A percentile compares a stretch with the other conserved stretches of the same genome.
Evolutionary conservation across 768 basidiomycete genomes (phyloP).

Genomic region (Rhizopogon sp.): DNA sequence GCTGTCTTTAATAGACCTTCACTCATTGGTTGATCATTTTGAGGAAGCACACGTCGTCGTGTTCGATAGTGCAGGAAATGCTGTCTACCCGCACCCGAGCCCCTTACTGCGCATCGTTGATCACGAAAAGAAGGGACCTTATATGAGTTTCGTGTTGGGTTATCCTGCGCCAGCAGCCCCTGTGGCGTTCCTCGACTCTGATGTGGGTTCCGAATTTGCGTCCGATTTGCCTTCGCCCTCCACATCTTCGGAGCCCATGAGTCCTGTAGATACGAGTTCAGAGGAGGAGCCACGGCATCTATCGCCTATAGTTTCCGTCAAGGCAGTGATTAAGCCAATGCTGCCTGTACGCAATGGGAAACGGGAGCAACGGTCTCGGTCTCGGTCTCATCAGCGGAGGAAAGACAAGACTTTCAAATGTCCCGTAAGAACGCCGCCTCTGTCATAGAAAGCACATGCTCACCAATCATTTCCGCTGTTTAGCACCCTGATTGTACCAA

Average conservation of each 20-base stretch:
- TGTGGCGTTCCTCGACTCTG: neutral
- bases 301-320: neutral
- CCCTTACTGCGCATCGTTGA: conserved; percentile 1
- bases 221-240: neutral
- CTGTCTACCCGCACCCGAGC: conserved; percentile 22
- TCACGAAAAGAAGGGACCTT: conserved; percentile 36
- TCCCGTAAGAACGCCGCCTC: conserved; percentile 32
- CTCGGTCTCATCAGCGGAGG: conserved; percentile 9
- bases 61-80: conserved; percentile 24
- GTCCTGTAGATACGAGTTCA: neutral
- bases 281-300: neutral
- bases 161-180: neutral
- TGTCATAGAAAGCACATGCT: neutral
- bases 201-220: neutral
- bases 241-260: neutral
- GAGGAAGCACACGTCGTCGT: conserved; percentile 38
- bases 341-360: neutral
- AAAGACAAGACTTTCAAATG: conserved; percentile 45
- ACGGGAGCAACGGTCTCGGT: neutral
- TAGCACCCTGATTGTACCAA: conserved; percentile 47
- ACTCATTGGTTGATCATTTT: conserved; percentile 47
- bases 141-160: conserved; percentile 38
- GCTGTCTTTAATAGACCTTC: conserved; percentile 39
- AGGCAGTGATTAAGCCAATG: neutral
- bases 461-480: conserved; percentile 10